Evolutionary conservation across 1,284 basidiomycete genomes (phyloP).

Genomic region (Taiwanofungus camphoratus): DNA sequence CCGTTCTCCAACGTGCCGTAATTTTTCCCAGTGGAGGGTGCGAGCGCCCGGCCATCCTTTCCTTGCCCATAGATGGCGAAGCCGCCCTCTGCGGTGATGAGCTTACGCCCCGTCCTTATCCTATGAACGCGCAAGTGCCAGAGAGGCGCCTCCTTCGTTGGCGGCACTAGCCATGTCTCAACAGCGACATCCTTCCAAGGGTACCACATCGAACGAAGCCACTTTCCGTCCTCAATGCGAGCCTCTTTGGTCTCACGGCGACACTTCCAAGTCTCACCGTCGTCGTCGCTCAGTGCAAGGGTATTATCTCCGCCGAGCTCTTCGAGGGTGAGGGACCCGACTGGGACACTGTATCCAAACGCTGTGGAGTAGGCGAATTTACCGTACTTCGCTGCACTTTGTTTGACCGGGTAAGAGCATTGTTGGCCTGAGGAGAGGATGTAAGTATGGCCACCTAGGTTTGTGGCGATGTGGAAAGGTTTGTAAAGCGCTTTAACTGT

Average conservation of each 20-base stretch:
- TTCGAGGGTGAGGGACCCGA: constrained; percentile 62
- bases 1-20: constrained; percentile 43
- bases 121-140: constrained; percentile 72
- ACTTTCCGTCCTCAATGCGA: constrained; percentile 47
- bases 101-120: constrained; percentile 42
- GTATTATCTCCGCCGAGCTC: constrained; percentile 68
- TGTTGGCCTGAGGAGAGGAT: constrained; percentile 73
- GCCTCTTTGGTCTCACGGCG: constrained; percentile 60
- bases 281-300: constrained; percentile 62
- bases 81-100: constrained; percentile 63
- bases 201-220: constrained; percentile 66
- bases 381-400: constrained; percentile 73
- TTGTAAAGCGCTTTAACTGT: constrained; percentile 48
- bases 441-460: constrained; percentile 60
- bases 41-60: constrained; percentile 54
- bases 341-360: constrained; percentile 73
- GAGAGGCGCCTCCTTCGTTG: constrained; percentile 45
- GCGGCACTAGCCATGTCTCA: constrained; percentile 73
- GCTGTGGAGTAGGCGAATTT: constrained; percentile 71
- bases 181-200: constrained; percentile 70
- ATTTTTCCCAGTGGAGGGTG: constrained; percentile 34
- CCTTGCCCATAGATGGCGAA: constrained; percentile 72
- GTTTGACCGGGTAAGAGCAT: constrained; percentile 74
- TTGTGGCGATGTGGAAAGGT: constrained; percentile 65
- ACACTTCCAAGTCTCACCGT: constrained; percentile 67